Percentiles rank a stretch among this genome's conserved stretches.
phyloP scores from a whole-genome alignment of 352 stramenopile species.

The Phytopythium boreale region DNA sequence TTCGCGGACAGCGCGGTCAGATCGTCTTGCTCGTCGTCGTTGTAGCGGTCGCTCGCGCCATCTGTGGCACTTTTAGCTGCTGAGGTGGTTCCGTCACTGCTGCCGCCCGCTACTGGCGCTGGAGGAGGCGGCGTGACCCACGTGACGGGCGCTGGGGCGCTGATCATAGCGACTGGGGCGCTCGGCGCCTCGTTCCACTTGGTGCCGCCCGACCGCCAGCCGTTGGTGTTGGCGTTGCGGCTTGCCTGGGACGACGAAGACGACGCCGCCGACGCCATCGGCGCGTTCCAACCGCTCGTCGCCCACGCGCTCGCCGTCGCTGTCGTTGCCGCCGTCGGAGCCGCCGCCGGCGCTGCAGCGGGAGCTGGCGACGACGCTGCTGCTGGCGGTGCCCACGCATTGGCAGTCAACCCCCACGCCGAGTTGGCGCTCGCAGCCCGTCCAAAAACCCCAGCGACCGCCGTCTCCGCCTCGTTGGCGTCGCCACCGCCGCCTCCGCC shows the following conservation, averaged over 20 bases:
- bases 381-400: constrained; percentile 4
- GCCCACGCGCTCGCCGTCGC: constrained; percentile 3
- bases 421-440: neutral
- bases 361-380: constrained; percentile 9
- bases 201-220: constrained; percentile 7
- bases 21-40: constrained; percentile 10
- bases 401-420: neutral
- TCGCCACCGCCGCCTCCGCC: neutral
- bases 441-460: constrained; percentile 31
- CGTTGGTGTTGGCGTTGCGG: neutral
- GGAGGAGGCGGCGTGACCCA: constrained; percentile 13
- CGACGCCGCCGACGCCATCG: neutral
- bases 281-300: constrained; percentile 6
- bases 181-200: constrained; percentile 8
- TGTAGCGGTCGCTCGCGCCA: too few relatives aligned
- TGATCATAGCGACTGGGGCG: neutral
- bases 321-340: neutral
- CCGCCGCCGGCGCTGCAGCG: constrained; percentile 1
- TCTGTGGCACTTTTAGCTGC: too few relatives aligned
- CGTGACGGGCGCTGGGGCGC: neutral
- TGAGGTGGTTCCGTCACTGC: neutral
- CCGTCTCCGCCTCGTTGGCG: constrained; percentile 13
- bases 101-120: neutral
- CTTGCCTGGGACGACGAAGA: neutral
- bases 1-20: constrained; percentile 52